Conservation (phyloP, 163 green algal genomes). For the Picocystis sp. region DNA sequence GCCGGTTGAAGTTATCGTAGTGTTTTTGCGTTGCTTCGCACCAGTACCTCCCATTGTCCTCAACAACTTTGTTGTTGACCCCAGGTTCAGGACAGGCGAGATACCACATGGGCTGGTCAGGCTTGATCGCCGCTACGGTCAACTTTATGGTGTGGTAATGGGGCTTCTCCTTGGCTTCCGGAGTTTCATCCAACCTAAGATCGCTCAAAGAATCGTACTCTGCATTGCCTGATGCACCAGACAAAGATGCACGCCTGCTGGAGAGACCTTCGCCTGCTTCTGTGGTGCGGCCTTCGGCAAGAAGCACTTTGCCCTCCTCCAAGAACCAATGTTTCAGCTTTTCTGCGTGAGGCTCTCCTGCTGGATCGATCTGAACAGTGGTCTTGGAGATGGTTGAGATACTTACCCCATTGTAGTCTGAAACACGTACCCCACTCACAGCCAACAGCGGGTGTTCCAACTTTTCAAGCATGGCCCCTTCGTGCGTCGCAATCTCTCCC, state of each 20-base stretch:
- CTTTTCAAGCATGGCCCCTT: conserved; percentile 30
- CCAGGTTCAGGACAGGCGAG: conserved; percentile 47
- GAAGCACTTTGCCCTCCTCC: conserved; percentile 9
- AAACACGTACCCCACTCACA: conserved; percentile 34
- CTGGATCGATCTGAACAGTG: conserved; percentile 33
- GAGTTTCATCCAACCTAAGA: background rate
- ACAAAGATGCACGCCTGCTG: conserved; percentile 5
- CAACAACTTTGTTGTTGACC: conserved; percentile 66
- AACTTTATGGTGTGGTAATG: conserved; percentile 33
- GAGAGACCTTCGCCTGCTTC: conserved; percentile 40
- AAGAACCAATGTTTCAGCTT: conserved; percentile 46
- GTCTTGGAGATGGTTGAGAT: conserved; percentile 28
- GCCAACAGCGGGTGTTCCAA: conserved; percentile 17
- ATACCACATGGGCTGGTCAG: conserved; percentile 64
- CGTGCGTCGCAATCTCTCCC: conserved; percentile 30
- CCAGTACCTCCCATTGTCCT: conserved; percentile 39
- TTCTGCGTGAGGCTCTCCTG: conserved; percentile 14
- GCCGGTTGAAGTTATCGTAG: conserved; percentile 34
- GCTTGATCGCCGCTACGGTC: conserved; percentile 30
- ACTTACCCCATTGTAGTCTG: conserved; percentile 53
- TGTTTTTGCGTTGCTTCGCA: conserved; percentile 46
- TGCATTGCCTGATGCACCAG: background rate
- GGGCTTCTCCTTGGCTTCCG: conserved; percentile 41
- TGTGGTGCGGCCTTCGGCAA: conserved; percentile 6
- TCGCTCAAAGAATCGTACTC: background rate